Evolutionary conservation across 768 basidiomycete species (phyloP).

Genomic region (Xerocomellus intermedius): DNA sequence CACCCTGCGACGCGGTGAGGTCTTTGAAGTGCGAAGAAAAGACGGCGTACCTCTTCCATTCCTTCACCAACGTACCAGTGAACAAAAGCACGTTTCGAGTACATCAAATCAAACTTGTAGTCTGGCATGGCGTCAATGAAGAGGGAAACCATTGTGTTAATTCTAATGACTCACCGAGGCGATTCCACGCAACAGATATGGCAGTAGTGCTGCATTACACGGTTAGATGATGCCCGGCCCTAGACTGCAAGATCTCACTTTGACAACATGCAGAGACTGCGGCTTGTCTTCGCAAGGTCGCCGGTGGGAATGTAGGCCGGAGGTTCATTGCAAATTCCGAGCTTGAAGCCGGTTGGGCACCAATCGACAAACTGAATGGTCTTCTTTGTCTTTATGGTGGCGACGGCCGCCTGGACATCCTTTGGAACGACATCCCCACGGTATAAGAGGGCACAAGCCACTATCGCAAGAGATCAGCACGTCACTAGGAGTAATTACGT

Average conservation of each 20-base stretch:
- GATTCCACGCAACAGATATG: conserved; percentile 93
- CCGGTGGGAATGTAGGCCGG: conserved; percentile 90
- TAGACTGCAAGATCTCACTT: conserved; percentile 48
- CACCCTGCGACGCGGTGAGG: conserved; percentile 53
- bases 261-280: conserved; percentile 97
- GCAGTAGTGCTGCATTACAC: conserved; percentile 67
- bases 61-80: conserved; percentile 98
- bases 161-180: conserved; percentile 52
- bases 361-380: conserved; percentile 99
- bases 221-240: background rate
- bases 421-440: conserved; percentile 97
- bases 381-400: conserved; percentile 94
- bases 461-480: conserved; percentile 36
- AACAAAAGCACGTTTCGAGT: conserved; percentile 91
- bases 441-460: conserved; percentile 91
- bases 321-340: conserved; percentile 97
- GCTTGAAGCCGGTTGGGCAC: conserved; percentile 98
- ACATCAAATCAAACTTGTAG: conserved; percentile 98
- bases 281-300: conserved; percentile 90
- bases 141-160: background rate
- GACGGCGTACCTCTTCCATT: conserved; percentile 80
- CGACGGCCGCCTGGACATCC: conserved; percentile 91
- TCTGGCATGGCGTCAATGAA: conserved; percentile 43
- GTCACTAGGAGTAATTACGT: background rate
- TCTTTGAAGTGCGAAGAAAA: background rate